phyloP scores from a whole-genome alignment of 2,329 filamentous ascomycete species.

The Aureobasidium subglaciale region DNA sequence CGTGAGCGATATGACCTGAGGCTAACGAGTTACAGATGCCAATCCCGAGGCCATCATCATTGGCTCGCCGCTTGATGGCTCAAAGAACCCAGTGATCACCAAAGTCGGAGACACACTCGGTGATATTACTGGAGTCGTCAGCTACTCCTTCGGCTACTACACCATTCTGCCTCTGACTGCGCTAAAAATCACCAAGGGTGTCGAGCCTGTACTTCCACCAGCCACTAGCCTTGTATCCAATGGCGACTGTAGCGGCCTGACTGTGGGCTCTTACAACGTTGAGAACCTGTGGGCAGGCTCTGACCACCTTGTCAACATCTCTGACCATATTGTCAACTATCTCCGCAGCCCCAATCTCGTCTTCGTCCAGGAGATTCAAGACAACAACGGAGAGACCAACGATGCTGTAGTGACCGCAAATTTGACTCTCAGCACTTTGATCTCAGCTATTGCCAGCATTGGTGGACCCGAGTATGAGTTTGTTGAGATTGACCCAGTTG shows the following conservation, averaged over 20 bases:
- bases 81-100: slow-evolving; percentile 50
- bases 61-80: slow-evolving; percentile 58
- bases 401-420: slow-evolving; percentile 53
- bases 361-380: slow-evolving; percentile 66
- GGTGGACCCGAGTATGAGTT: slow-evolving; percentile 51
- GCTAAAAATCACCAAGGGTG: slow-evolving; percentile 41
- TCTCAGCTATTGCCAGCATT: slow-evolving; percentile 42
- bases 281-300: slow-evolving; percentile 58
- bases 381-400: slow-evolving; percentile 55
- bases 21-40: slow-evolving; percentile 41
- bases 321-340: slow-evolving; percentile 58
- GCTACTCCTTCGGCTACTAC: slow-evolving; percentile 62
- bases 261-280: slow-evolving; percentile 61
- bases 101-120: slow-evolving; percentile 59
- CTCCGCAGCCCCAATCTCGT: slow-evolving; percentile 57
- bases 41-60: slow-evolving; percentile 65
- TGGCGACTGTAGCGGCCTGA: slow-evolving; percentile 54
- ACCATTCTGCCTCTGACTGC: slow-evolving; percentile 58
- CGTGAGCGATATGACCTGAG: not conserved
- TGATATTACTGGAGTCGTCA: slow-evolving; percentile 63
- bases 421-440: slow-evolving; percentile 51
- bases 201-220: slow-evolving; percentile 41
- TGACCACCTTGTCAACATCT: slow-evolving; percentile 50
- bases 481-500: slow-evolving; percentile 51
- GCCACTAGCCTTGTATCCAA: slow-evolving; percentile 48